These are phyloP conservation scores for Trematosphaeria pertusa DNA, from an alignment of 2,329 filamentous ascomycete species.

Conservation along the genomic window DNA sequence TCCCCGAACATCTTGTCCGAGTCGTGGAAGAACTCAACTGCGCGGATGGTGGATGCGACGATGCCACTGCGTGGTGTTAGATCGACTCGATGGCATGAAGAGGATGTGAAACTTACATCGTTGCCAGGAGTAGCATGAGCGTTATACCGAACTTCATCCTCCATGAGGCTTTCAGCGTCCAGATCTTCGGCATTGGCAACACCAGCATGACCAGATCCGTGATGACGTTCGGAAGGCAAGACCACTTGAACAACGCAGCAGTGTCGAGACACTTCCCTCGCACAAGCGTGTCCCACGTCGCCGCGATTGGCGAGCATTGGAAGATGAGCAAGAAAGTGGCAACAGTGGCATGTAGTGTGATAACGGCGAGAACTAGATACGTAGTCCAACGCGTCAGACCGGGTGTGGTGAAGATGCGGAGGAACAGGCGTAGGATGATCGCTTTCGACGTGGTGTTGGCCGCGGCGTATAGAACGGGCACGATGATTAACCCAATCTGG, in stretches of 20 bases:
- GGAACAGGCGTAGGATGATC: no score
- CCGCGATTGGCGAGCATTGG: no score
- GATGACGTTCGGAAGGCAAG: neutral
- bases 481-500: no score
- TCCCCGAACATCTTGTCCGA: neutral
- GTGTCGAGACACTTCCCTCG: neutral
- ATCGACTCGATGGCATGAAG: no score
- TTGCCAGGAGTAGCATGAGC: constrained; percentile 1
- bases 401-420: no score
- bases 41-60: neutral
- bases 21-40: neutral
- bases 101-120: no score
- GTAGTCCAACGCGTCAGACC: no score
- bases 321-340: no score
- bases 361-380: no score
- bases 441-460: no score
- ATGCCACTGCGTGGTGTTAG: neutral
- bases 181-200: constrained; percentile 1
- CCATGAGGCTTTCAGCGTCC: neutral
- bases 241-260: neutral
- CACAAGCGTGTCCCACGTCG: neutral
- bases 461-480: no score
- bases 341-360: no score
- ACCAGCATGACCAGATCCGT: neutral
- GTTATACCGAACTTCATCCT: neutral